Evolutionary conservation across 2,329 filamentous ascomycete genomes (phyloP).

Genomic region (Ascomycota sp.): DNA sequence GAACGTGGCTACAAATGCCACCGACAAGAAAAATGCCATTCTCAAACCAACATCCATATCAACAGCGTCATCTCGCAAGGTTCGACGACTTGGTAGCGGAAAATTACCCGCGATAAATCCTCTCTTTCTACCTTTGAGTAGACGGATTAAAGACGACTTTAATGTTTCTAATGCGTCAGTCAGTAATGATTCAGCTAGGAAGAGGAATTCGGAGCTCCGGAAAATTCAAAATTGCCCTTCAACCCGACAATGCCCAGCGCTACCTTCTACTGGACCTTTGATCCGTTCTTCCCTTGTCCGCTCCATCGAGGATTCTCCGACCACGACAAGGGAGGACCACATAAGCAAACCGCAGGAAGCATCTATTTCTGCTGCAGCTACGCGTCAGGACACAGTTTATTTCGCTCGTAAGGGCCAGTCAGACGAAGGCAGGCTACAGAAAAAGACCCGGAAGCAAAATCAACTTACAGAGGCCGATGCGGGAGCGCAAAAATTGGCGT

Average conservation of each 20-base stretch:
- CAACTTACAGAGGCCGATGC: too few species aligned
- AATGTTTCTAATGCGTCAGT: constrained; percentile 2
- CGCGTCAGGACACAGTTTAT: too few species aligned
- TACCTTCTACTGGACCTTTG: too few species aligned
- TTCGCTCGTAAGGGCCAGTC: too few species aligned
- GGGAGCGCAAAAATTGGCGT: not conserved
- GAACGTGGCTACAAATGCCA: constrained; percentile 2
- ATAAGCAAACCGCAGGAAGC: too few species aligned
- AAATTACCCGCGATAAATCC: constrained; percentile 7
- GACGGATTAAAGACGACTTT: constrained; percentile 9
- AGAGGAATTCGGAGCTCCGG: constrained; percentile 1
- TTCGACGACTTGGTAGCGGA: constrained; percentile 10
- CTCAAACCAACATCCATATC: constrained; percentile 6
- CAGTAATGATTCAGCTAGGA: not conserved
- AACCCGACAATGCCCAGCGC: too few species aligned
- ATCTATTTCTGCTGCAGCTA: too few species aligned
- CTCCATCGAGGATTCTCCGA: too few species aligned
- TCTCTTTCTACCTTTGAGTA: constrained; percentile 12
- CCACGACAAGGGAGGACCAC: too few species aligned
- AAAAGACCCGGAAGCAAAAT: constrained; percentile 1
- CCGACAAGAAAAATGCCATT: constrained; percentile 4
- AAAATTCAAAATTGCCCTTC: too few species aligned
- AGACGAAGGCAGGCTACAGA: too few species aligned
- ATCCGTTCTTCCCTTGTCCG: too few species aligned
- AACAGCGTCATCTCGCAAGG: constrained; percentile 8